phyloP scores from a whole-genome alignment of 345 rosid genomes.

The Diplotaxis tenuifolia region DNA sequence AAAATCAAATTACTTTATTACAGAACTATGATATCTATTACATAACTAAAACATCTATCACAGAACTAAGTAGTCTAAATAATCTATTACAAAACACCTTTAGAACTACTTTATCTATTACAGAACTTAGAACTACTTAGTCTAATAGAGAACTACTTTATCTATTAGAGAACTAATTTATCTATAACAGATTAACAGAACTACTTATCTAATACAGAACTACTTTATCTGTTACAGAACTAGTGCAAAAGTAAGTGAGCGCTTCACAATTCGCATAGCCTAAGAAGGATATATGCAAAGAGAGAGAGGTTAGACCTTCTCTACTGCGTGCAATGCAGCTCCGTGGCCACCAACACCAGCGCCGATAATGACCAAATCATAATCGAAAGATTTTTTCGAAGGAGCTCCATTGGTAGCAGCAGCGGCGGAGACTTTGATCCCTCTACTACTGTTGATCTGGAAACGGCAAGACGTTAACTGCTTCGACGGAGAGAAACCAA shows the following conservation, averaged over 20 bases:
- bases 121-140: neutral
- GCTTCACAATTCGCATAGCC: neutral
- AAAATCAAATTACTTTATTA: too few relatives aligned
- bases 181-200: neutral
- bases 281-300: neutral
- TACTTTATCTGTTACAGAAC: neutral
- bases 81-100: neutral
- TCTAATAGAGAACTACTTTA: neutral
- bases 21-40: neutral
- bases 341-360: conserved; percentile 99
- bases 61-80: too few relatives aligned
- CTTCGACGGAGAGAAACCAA: conserved; percentile 37
- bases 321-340: conserved; percentile 95
- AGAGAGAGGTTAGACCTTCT: conserved; percentile 49
- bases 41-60: too few relatives aligned
- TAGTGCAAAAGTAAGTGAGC: neutral
- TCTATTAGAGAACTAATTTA: too few relatives aligned
- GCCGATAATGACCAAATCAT: conserved; percentile 87
- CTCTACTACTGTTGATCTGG: neutral
- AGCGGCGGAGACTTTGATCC: conserved; percentile 45
- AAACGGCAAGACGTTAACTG: conserved; percentile 26
- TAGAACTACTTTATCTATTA: neutral
- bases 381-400: conserved; percentile 62
- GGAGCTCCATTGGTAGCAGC: conserved; percentile 50
- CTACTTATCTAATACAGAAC: neutral